These are phyloP conservation scores for Pseudodiploospora longispora DNA, from an alignment of 2,329 filamentous ascomycete species.

Conservation along the genomic window DNA sequence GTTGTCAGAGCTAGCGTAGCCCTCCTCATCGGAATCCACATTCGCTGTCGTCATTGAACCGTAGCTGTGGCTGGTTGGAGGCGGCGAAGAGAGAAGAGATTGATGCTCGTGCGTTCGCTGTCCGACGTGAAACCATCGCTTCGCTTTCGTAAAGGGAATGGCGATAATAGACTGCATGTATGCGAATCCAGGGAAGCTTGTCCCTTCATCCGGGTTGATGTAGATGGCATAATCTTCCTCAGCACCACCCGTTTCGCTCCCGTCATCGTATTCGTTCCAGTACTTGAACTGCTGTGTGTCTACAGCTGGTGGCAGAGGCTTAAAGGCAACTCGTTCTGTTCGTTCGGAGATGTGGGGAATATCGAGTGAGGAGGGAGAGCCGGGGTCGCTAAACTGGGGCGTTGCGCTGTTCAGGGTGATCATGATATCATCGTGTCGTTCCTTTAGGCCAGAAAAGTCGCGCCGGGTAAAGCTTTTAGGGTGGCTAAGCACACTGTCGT, in stretches of 20 bases:
- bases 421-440: constrained; percentile 43
- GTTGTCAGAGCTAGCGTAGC: constrained; percentile 43
- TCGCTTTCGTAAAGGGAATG: constrained; percentile 42
- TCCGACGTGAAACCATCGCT: constrained; percentile 37
- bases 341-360: constrained; percentile 9
- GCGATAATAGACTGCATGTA: constrained; percentile 47
- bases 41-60: constrained; percentile 11
- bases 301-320: constrained; percentile 22
- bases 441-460: constrained; percentile 49
- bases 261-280: constrained; percentile 84
- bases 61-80: constrained; percentile 9
- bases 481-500: constrained; percentile 54
- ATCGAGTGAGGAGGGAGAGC: constrained; percentile 27
- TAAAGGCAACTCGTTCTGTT: constrained; percentile 18
- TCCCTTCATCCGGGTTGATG: constrained; percentile 58
- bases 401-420: constrained; percentile 37
- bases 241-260: constrained; percentile 56
- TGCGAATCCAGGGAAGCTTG: constrained; percentile 54
- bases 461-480: constrained; percentile 65
- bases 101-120: constrained; percentile 17
- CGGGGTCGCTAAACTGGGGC: constrained; percentile 31
- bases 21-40: constrained; percentile 36
- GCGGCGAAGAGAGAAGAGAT: constrained; percentile 13
- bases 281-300: constrained; percentile 40
- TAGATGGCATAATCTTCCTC: constrained; percentile 64